These are phyloP conservation scores for Lycium barbarum DNA, from an alignment of 257 asterid species.

Conservation along the genomic window DNA sequence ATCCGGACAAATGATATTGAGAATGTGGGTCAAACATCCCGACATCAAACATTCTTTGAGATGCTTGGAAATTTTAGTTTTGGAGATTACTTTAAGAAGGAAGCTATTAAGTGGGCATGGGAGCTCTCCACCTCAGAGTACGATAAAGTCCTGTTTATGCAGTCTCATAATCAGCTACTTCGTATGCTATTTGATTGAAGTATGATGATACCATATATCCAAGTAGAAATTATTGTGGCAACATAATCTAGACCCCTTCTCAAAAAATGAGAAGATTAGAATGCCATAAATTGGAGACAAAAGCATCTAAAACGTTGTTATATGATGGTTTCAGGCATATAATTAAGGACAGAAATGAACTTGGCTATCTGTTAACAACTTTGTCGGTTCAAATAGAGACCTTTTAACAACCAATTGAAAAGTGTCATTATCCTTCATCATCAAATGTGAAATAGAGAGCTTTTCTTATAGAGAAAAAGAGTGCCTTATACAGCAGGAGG, in stretches of 20 bases:
- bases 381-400: background rate
- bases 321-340: slow-evolving; percentile 17
- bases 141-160: slow-evolving; percentile 33
- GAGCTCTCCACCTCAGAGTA: slow-evolving; percentile 88
- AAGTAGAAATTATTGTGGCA: background rate
- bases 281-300: background rate
- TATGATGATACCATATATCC: background rate
- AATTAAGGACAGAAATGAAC: slow-evolving; percentile 2
- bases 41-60: slow-evolving; percentile 98
- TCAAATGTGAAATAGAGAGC: background rate
- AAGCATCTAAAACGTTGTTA: background rate
- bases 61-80: slow-evolving; percentile 99
- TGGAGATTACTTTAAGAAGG: slow-evolving; percentile 95
- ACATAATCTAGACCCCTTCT: slow-evolving; percentile 12
- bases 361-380: background rate
- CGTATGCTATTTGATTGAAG: slow-evolving; percentile 26
- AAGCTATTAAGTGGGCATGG: slow-evolving; percentile 98
- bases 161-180: slow-evolving; percentile 10
- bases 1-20: slow-evolving; percentile 90
- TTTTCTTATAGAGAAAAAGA: background rate
- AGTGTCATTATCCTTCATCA: background rate
- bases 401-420: slow-evolving; percentile 4
- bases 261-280: slow-evolving; percentile 17
- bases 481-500: background rate
- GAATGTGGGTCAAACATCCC: slow-evolving; percentile 90